These are phyloP conservation scores for Anethum foeniculum DNA, from an alignment of 140 eudicot species.

Conservation along the genomic window DNA sequence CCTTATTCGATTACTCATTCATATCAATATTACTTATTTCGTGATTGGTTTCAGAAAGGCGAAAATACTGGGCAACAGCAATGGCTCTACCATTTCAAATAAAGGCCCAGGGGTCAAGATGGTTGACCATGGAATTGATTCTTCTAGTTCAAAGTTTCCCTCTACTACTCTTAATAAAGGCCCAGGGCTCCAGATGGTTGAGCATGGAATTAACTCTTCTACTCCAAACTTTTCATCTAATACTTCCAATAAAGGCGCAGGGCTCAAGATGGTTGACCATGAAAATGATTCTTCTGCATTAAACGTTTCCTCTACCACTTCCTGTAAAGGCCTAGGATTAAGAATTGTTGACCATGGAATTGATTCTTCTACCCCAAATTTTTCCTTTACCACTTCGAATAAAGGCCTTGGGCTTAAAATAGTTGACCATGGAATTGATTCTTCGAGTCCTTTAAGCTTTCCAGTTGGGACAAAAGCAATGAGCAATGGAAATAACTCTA, in stretches of 20 bases:
- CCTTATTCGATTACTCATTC: not conserved
- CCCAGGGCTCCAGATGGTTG: constrained; percentile 24
- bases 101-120: constrained; percentile 21
- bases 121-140: constrained; percentile 24
- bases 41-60: constrained; percentile 56
- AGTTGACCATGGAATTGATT: constrained; percentile 24
- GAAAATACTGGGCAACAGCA: constrained; percentile 45
- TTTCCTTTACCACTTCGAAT: constrained; percentile 17
- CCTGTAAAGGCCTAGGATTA: constrained; percentile 20
- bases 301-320: constrained; percentile 12
- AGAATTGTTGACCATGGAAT: constrained; percentile 26
- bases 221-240: constrained; percentile 6
- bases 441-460: constrained; percentile 18
- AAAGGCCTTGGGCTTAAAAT: constrained; percentile 22
- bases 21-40: constrained; percentile 12
- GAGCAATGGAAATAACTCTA: constrained; percentile 21
- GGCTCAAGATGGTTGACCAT: constrained; percentile 27
- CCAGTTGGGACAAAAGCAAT: constrained; percentile 24
- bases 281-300: constrained; percentile 13
- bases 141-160: constrained; percentile 7
- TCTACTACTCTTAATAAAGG: constrained; percentile 22
- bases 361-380: constrained; percentile 14
- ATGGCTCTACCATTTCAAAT: constrained; percentile 24
- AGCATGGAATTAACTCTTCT: constrained; percentile 15
- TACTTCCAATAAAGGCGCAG: constrained; percentile 19